Conservation (phyloP, 1,284 basidiomycete species). For the Volvariella surrecta region DNA sequence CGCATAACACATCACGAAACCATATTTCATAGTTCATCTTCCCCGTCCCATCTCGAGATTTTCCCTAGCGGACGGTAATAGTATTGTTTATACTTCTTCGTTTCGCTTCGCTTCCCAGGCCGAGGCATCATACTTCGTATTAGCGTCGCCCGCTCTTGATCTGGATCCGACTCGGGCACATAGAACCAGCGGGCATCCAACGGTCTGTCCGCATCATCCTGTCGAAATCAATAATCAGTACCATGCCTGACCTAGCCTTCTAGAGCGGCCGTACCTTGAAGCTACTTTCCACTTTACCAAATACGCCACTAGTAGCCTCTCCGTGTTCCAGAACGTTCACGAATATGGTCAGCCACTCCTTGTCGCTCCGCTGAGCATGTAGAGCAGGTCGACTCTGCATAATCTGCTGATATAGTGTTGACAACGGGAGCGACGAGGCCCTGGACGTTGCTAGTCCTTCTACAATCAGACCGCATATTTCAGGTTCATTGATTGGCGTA, state of each 20-base stretch:
- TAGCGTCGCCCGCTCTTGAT: constrained; percentile 57
- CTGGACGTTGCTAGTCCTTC: constrained; percentile 67
- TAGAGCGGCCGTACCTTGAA: constrained; percentile 39
- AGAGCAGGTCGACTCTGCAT: constrained; percentile 46
- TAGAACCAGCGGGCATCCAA: constrained; percentile 72
- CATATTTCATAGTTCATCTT: constrained; percentile 37
- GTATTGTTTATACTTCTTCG: constrained; percentile 76
- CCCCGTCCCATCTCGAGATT: constrained; percentile 55
- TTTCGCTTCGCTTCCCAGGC: constrained; percentile 60
- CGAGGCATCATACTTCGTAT: constrained; percentile 66
- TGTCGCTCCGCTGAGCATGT: constrained; percentile 28
- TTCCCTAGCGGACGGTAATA: constrained; percentile 64
- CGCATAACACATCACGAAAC: no score
- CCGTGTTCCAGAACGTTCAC: constrained; percentile 42
- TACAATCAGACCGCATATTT: constrained; percentile 56
- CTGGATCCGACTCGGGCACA: constrained; percentile 59
- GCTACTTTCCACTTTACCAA: constrained; percentile 61
- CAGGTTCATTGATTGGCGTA: constrained; percentile 9
- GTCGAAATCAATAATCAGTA: constrained; percentile 1
- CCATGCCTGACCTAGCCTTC: constrained; percentile 1
- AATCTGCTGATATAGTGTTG: constrained; percentile 42
- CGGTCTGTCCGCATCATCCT: constrained; percentile 42
- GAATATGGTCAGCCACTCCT: constrained; percentile 42
- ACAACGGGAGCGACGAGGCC: constrained; percentile 54
- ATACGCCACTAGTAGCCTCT: constrained; percentile 44